Base-by-base conservation (phyloP, 257 asterid species). In the Solanum sitiens region DNA sequence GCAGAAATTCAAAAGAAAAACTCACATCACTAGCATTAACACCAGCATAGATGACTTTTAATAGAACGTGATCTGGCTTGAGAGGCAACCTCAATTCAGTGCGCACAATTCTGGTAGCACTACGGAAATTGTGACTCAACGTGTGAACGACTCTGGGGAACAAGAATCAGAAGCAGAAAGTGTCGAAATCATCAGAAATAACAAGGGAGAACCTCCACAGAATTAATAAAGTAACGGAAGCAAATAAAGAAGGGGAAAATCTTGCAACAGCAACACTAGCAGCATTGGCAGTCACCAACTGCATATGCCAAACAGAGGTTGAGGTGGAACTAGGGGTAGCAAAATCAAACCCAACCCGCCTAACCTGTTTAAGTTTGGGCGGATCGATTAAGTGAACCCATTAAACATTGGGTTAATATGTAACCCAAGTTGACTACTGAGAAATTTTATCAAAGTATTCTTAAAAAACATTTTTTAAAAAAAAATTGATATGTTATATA, bases 21-120 rank as follows among this genome's bases (percentile, higher is more conserved):
- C 98, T 94, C 93, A 95, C 99, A 90, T 97, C 99, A 92, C 98
- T 97, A 74, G 99, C 99, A 90, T 97, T 95, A 72, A 97, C 99
- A 90, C 99, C 99, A 70, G 99, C 99, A 91, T 97, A 95, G 83
- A 97, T 91, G 92, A 95, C 88, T 90, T 97, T 97, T 94, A 97
- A 42, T 89, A 97, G 96, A 84, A 97, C 99, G 35, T 92, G 89
- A 89, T 94, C 94, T 75, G 98, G 92, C 93, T 93, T 92, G 85
- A 97, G 91, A 3, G 98, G 98, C 86, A 95, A 89, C 86, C 89
- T 91, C 94, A 95, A 89, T 88, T 95, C 89, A 4, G 88, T 83
- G 53, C 88, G 95, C 88, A 93, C 93, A 67, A 95, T 94, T 86
- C 92, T 91, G 32, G 98, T 95, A 16, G 98, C 98, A 88, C 90